Evolutionary conservation across 345 rosid genomes (phyloP).

Genomic region (Zanthoxylum bungeanum): DNA sequence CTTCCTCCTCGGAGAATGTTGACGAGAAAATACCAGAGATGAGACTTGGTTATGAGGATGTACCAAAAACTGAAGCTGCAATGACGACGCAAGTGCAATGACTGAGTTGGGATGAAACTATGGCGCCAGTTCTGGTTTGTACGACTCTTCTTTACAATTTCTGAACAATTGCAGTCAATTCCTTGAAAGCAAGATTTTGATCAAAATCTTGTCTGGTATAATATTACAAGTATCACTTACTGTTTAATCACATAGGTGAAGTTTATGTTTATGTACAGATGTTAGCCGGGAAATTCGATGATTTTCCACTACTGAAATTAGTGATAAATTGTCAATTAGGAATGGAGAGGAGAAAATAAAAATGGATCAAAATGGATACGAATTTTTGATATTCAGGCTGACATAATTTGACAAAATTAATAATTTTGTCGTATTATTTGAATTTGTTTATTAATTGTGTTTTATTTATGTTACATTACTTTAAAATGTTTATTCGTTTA

Average conservation of each 20-base stretch:
- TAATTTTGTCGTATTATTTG: no score
- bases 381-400: no score
- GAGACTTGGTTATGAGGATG: constrained; percentile 8
- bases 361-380: no score
- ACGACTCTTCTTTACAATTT: neutral
- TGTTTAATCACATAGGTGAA: neutral
- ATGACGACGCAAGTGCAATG: neutral
- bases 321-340: neutral
- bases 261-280: neutral
- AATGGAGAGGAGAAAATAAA: no score
- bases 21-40: constrained; percentile 2
- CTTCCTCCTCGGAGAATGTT: neutral
- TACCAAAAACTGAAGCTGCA: constrained; percentile 8
- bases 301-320: neutral
- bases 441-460: no score
- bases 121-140: neutral
- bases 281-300: neutral
- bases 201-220: no score
- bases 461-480: no score
- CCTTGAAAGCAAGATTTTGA: neutral
- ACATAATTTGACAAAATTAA: no score
- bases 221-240: no score
- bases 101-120: neutral
- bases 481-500: no score
- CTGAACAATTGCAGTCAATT: neutral